phyloP scores from a whole-genome alignment of 345 rosid species.

The Geranium brycei region DNA sequence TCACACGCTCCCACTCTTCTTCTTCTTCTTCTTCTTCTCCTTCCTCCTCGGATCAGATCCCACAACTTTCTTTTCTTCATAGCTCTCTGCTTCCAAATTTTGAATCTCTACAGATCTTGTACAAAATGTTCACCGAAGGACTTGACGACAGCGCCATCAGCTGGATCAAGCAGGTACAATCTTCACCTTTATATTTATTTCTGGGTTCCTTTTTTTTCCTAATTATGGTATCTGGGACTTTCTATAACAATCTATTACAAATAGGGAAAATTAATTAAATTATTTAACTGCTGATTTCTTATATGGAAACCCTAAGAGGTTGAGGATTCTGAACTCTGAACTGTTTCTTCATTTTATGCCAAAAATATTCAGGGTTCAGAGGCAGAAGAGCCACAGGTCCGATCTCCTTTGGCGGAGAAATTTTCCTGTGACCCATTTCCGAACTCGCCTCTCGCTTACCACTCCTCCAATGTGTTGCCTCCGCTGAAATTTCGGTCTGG shows the following conservation, averaged over 20 bases:
- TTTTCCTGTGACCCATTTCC: constrained; percentile 26
- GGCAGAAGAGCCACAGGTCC: constrained; percentile 28
- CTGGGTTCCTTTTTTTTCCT: no score
- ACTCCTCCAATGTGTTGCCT: constrained; percentile 39
- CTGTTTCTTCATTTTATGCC: neutral
- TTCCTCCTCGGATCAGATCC: constrained; percentile 5
- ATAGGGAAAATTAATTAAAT: no score
- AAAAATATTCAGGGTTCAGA: constrained; percentile 26
- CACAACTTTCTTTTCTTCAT: neutral
- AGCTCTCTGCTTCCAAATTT: neutral
- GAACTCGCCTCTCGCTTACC: constrained; percentile 31
- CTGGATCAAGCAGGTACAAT: constrained; percentile 59
- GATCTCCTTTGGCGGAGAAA: constrained; percentile 63
- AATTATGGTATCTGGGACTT: no score
- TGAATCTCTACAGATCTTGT: constrained; percentile 1
- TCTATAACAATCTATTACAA: no score
- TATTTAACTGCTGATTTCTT: no score
- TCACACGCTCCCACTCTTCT: neutral
- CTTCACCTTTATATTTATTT: neutral
- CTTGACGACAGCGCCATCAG: constrained; percentile 53
- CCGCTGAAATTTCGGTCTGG: constrained; percentile 49
- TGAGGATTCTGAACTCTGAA: no score
- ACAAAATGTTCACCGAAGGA: constrained; percentile 47
- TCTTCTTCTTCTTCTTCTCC: constrained; percentile 5
- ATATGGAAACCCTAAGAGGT: no score